Evolutionary conservation across 495 filamentous ascomycete species (phyloP).

Genomic region (Halenospora varia): DNA sequence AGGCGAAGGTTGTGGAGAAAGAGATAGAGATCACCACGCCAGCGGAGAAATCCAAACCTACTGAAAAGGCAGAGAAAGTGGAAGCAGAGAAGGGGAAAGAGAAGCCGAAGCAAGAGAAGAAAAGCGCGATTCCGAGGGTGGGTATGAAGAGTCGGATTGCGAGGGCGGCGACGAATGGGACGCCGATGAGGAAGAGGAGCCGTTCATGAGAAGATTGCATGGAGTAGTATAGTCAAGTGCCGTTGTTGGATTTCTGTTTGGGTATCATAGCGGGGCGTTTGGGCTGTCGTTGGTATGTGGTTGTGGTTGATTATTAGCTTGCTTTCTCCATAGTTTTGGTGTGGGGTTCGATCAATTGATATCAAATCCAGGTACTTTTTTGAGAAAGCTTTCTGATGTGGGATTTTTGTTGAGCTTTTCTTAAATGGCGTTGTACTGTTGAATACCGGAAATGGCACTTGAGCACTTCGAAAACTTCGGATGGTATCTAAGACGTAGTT

Average conservation of each 20-base stretch:
- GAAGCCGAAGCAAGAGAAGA: slow-evolving; percentile 14
- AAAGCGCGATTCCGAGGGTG: slow-evolving; percentile 19
- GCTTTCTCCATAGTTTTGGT: too few species aligned
- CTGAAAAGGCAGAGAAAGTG: background rate
- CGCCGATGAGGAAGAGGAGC: slow-evolving; percentile 21
- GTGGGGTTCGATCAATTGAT: too few species aligned
- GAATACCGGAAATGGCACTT: too few species aligned
- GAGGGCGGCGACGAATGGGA: slow-evolving; percentile 25
- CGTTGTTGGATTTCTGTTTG: background rate
- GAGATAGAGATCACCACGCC: too few species aligned
- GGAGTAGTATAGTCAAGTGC: background rate
- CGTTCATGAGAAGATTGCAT: slow-evolving; percentile 7
- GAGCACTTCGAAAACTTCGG: too few species aligned
- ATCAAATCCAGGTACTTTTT: too few species aligned
- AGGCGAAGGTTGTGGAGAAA: background rate
- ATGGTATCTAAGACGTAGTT: too few species aligned
- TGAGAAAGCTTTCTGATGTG: too few species aligned
- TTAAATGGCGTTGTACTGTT: too few species aligned
- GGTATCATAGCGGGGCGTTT: background rate
- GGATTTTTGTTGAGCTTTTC: too few species aligned
- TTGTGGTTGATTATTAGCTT: background rate
- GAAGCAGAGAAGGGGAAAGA: slow-evolving; percentile 6
- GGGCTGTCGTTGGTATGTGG: background rate
- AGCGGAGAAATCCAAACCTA: too few species aligned
- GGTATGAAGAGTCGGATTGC: slow-evolving; percentile 25